Conservation (phyloP, 1,284 basidiomycete species). For the Fistulinella staudtii region DNA sequence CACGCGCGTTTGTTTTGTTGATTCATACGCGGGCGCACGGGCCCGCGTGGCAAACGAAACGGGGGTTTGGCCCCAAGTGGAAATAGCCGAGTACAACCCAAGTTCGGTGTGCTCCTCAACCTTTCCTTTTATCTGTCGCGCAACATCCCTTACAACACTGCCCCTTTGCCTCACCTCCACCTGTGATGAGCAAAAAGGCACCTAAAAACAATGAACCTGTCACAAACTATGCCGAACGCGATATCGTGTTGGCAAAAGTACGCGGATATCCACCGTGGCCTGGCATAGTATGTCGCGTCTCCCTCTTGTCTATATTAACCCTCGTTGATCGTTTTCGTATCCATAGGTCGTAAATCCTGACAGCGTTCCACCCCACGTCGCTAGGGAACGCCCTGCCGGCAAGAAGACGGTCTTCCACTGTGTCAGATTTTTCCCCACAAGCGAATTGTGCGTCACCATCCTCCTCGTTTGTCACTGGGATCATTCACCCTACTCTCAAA, state of each 20-base stretch:
- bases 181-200: constrained; percentile 57
- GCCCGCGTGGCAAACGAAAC: constrained; percentile 39
- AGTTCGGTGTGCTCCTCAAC: constrained; percentile 40
- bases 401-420: constrained; percentile 75
- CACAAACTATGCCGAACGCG: constrained; percentile 55
- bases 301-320: constrained; percentile 5
- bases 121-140: constrained; percentile 38
- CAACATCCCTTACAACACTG: constrained; percentile 23
- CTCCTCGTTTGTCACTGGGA: constrained; percentile 9
- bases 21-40: constrained; percentile 39
- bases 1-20: constrained; percentile 34
- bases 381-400: constrained; percentile 62
- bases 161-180: constrained; percentile 9
- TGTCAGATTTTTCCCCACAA: constrained; percentile 85
- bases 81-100: constrained; percentile 39
- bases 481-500: constrained; percentile 12
- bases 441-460: constrained; percentile 75
- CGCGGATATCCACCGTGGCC: constrained; percentile 95
- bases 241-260: constrained; percentile 89
- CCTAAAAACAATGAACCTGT: constrained; percentile 45
- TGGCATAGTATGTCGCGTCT: constrained; percentile 64
- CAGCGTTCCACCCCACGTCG: constrained; percentile 54
- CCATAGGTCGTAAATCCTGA: constrained; percentile 74
- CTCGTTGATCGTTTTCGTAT: constrained; percentile 5
- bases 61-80: constrained; percentile 36